Percentiles rank a stretch among this genome's conserved stretches.
Conservation (phyloP, 2,329 filamentous ascomycete genomes). For the Colletotrichum caudatum region DNA sequence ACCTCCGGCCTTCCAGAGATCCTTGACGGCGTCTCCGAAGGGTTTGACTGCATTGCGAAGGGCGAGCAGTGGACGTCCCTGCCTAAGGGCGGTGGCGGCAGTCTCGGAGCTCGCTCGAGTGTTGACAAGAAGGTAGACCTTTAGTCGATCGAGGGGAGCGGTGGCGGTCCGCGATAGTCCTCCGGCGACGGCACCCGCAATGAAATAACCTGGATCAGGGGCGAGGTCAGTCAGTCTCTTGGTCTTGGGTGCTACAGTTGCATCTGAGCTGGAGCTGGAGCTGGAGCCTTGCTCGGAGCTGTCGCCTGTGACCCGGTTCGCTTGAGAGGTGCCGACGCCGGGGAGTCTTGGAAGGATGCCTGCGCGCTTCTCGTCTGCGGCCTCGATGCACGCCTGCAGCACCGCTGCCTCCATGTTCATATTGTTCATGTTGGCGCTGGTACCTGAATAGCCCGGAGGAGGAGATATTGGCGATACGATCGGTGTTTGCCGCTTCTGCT, state of each 20-base stretch:
- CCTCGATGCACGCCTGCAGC: conserved; percentile 33
- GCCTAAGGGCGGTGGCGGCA: conserved; percentile 74
- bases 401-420: conserved; percentile 37
- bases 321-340: conserved; percentile 53
- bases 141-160: conserved; percentile 94
- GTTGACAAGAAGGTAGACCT: conserved; percentile 97
- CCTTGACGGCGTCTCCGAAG: conserved; percentile 77
- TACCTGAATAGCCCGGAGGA: conserved; percentile 25
- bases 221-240: conserved; percentile 75
- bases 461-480: conserved; percentile 11
- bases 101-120: conserved; percentile 72
- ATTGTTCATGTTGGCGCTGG: conserved; percentile 17
- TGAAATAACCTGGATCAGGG: conserved; percentile 95
- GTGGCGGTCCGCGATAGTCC: conserved; percentile 95
- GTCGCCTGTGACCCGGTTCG: conserved; percentile 37
- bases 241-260: conserved; percentile 51
- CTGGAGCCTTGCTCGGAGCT: conserved; percentile 43
- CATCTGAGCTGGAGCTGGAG: conserved; percentile 45
- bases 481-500: neutral
- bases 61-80: conserved; percentile 74
- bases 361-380: conserved; percentile 32
- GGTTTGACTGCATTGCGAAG: conserved; percentile 75
- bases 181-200: conserved; percentile 94
- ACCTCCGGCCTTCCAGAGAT: conserved; percentile 88
- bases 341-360: conserved; percentile 36